Evolutionary conservation across 768 basidiomycete genomes (phyloP), one percentile per base, ranked within the genome.

Genomic region (Kwoniella europaea): DNA sequence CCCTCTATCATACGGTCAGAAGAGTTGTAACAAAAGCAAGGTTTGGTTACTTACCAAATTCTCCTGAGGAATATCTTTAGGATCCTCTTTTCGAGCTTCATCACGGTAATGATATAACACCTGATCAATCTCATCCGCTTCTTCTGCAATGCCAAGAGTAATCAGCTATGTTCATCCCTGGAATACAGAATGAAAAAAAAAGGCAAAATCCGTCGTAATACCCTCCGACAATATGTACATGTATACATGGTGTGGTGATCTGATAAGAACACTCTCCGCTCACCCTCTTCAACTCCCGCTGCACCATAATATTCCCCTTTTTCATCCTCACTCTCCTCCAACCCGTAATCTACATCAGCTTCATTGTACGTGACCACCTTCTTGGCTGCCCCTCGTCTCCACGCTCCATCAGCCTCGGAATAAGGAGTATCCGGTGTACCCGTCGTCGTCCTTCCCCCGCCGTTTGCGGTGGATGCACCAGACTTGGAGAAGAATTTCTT

Each of bases 31-130:
- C 50, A 56, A 50, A 12, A 16, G 43, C 3, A 75, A 70, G 63
- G 27, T 66, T 65, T 54, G 41, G 52, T 78, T 41, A 88, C 80
- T 65, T 83, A 94, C 94, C 76, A 96, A 88, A 80, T 97, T 97
- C 75, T 90, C 90, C 71, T 90, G 91, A 88, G 93, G 96, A 58
- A 91, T 83, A 79, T 97, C 94, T 58, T 91, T 89, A 0, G 86
- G 85, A 79, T 96, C 93, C 24, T 88, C 85, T 16, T 82, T 65
- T 9, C 72, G 70, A 16, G 90, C 90, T 79, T 94, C 93, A 73
- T 97, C 92, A 75, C 96, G 88, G 82, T 87, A 88, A 81, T 98
- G 94, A 42, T 88, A 89, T 52, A 96, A 88, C 52, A 99, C 93
- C 50, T 89, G 89, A 84, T 99, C 97, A 57, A 99, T 96, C 71